Percentiles rank a stretch among this genome's conserved stretches.
phyloP scores from a whole-genome alignment of 2,329 filamentous ascomycete species.

The Stagonosporopsis tanaceti region DNA sequence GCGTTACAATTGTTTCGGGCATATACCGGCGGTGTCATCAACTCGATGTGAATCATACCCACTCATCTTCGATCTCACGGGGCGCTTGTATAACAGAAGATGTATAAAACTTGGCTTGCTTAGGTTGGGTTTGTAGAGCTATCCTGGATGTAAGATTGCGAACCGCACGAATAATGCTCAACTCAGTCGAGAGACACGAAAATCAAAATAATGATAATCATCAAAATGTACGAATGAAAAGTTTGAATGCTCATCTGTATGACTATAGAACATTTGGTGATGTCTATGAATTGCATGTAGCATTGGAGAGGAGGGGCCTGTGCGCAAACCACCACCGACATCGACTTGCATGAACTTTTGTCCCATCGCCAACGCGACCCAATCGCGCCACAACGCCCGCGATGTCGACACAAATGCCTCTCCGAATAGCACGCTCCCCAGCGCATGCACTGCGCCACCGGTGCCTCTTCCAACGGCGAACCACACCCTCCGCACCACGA shows the following conservation, averaged over 20 bases:
- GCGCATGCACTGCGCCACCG: constrained; percentile 32
- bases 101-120: constrained; percentile 8
- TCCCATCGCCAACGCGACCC: constrained; percentile 10
- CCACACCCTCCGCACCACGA: constrained; percentile 12
- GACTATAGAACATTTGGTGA: background rate
- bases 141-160: constrained; percentile 11
- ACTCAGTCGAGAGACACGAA: constrained; percentile 10
- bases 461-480: constrained; percentile 35
- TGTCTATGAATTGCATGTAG: background rate
- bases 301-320: background rate
- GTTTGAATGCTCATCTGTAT: background rate
- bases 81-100: constrained; percentile 12
- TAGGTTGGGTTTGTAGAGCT: background rate
- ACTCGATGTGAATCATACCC: constrained; percentile 17
- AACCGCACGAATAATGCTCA: constrained; percentile 9
- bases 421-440: constrained; percentile 32
- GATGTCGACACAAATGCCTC: constrained; percentile 40
- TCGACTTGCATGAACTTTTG: constrained; percentile 13
- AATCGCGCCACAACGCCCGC: constrained; percentile 20
- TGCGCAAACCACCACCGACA: constrained; percentile 2
- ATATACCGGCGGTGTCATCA: constrained; percentile 18
- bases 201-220: constrained; percentile 5
- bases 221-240: background rate
- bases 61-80: constrained; percentile 10
- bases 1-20: constrained; percentile 15